Evolutionary conservation across 108 stramenopile species (phyloP).

Genomic region (Cyclotella sp.): DNA sequence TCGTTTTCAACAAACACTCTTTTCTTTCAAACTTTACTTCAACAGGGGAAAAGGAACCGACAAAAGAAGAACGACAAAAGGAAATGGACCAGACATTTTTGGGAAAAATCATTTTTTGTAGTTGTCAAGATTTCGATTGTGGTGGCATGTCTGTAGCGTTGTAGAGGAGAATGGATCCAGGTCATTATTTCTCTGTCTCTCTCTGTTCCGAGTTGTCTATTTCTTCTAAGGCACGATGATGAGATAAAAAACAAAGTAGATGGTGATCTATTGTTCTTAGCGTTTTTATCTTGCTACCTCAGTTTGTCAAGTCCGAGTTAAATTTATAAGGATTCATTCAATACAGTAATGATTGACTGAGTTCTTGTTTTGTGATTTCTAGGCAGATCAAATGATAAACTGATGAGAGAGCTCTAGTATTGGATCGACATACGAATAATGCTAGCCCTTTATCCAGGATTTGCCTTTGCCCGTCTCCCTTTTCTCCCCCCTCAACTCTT

Average conservation of each 20-base stretch:
- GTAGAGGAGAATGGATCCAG: not conserved
- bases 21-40: not conserved
- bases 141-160: not conserved
- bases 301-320: too few species aligned
- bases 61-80: constrained; percentile 29
- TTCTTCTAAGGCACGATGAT: not conserved
- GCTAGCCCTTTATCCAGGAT: constrained; percentile 70
- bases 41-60: constrained; percentile 7
- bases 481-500: constrained; percentile 60
- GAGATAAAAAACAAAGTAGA: too few species aligned
- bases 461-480: constrained; percentile 58
- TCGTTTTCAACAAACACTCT: not conserved
- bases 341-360: not conserved
- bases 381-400: too few species aligned
- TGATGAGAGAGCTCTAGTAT: too few species aligned
- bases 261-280: too few species aligned
- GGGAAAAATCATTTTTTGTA: constrained; percentile 36
- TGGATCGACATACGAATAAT: not conserved
- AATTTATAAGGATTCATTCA: too few species aligned
- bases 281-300: too few species aligned
- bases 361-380: not conserved
- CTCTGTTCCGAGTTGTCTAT: not conserved
- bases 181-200: too few species aligned
- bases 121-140: not conserved
- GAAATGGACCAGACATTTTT: constrained; percentile 40